Evolutionary conservation across 257 asterid species (phyloP).

Genomic region (Eucommia ulmoides): DNA sequence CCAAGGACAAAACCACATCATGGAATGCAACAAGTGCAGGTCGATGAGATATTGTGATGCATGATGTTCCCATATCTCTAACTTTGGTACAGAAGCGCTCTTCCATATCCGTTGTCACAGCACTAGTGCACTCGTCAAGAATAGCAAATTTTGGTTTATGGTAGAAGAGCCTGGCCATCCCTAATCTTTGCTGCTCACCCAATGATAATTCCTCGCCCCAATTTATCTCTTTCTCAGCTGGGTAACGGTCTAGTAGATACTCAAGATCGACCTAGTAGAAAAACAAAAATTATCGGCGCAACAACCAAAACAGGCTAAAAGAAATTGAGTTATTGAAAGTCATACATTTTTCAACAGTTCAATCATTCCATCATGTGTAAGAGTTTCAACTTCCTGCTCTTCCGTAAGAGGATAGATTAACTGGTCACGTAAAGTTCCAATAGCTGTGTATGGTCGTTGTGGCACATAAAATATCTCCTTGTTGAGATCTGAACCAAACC

Average conservation of each 20-base stretch:
- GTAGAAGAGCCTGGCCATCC: conserved; percentile 99
- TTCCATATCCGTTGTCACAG: conserved; percentile 99
- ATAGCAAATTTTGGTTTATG: conserved; percentile 97
- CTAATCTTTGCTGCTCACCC: conserved; percentile 98
- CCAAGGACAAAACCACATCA: conserved; percentile 93
- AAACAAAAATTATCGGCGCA: background rate
- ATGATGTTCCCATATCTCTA: conserved; percentile 97
- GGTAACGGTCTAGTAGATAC: conserved; percentile 90
- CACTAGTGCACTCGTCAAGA: conserved; percentile 97
- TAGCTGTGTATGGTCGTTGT: conserved; percentile 97
- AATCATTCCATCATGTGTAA: conserved; percentile 70
- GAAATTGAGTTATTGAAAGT: background rate
- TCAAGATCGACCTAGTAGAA: conserved; percentile 81
- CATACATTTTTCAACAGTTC: conserved; percentile 90
- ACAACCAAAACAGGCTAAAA: background rate
- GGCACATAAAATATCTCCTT: conserved; percentile 98
- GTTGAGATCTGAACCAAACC: conserved; percentile 96
- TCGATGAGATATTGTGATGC: conserved; percentile 96
- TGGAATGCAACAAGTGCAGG: conserved; percentile 99
- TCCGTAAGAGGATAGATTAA: conserved; percentile 90
- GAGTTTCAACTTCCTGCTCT: conserved; percentile 70
- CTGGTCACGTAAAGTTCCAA: conserved; percentile 98
- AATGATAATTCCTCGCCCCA: conserved; percentile 98
- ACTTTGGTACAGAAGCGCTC: conserved; percentile 94
- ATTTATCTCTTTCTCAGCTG: conserved; percentile 87